These are phyloP conservation scores for Erythrobasidium hasegawianum DNA, from an alignment of 1,284 basidiomycete species.

Conservation along the genomic window DNA sequence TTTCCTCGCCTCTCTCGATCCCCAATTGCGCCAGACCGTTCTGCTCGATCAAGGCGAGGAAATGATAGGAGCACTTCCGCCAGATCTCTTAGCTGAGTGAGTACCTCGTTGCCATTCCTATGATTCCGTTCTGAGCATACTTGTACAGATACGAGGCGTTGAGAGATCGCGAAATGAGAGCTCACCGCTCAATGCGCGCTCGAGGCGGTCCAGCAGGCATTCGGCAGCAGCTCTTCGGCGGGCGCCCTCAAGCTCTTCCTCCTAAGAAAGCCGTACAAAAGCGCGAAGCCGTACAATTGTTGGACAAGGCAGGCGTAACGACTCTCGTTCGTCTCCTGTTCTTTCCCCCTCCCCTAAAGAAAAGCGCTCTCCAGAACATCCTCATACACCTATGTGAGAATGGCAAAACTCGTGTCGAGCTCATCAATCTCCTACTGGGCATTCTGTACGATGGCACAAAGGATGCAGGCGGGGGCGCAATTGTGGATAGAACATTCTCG, in stretches of 20 bases:
- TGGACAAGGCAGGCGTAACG: conserved; percentile 87
- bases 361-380: conserved; percentile 80
- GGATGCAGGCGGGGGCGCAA: conserved; percentile 61
- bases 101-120: too few species aligned
- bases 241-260: too few species aligned
- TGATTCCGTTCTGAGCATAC: too few species aligned
- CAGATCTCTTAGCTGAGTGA: conserved; percentile 72
- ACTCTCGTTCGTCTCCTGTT: conserved; percentile 89
- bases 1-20: conserved; percentile 79
- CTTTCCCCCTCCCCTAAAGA: conserved; percentile 87
- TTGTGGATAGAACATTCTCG: conserved; percentile 86
- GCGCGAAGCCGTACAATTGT: conserved; percentile 80
- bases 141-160: conserved; percentile 30
- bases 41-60: conserved; percentile 67
- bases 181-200: conserved; percentile 1
- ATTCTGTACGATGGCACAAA: conserved; percentile 93
- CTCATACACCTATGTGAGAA: conserved; percentile 96
- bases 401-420: conserved; percentile 79
- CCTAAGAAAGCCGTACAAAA: neutral
- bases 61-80: conserved; percentile 71
- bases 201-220: neutral
- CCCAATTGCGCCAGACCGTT: conserved; percentile 76
- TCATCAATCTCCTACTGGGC: conserved; percentile 85
- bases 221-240: neutral
- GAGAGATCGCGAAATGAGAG: conserved; percentile 30